A percentile compares a stretch with the other conserved stretches of the same genome.
Conservation (phyloP, 306 rosid genomes). For the Vicia villosa region DNA sequence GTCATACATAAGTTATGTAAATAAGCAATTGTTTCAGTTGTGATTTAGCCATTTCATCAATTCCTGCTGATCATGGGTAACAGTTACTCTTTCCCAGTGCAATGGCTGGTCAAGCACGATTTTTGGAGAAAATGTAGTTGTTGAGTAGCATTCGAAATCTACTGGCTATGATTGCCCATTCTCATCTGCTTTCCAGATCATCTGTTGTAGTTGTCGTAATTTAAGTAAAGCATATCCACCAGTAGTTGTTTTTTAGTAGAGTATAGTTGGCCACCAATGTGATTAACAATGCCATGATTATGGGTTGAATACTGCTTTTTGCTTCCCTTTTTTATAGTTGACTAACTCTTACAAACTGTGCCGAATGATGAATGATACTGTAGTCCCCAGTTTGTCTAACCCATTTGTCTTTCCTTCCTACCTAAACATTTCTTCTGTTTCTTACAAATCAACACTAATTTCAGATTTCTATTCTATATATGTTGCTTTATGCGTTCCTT, state of each 20-base stretch:
- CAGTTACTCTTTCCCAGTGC: slow-evolving; percentile 9
- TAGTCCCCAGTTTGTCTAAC: background rate
- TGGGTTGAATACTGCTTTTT: slow-evolving; percentile 21
- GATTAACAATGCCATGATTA: slow-evolving; percentile 13
- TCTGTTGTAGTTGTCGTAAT: slow-evolving; percentile 31
- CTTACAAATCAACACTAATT: background rate
- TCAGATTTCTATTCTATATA: background rate
- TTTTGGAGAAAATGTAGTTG: slow-evolving; percentile 28
- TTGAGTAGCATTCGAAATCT: slow-evolving; percentile 29
- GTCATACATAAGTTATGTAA: slow-evolving; percentile 36
- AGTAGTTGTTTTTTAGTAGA: slow-evolving; percentile 20
- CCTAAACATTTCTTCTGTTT: background rate
- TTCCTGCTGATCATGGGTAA: slow-evolving; percentile 28
- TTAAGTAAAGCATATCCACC: slow-evolving; percentile 33
- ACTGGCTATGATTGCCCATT: slow-evolving; percentile 15
- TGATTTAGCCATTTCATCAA: slow-evolving; percentile 23
- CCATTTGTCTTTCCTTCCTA: background rate
- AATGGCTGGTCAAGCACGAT: background rate
- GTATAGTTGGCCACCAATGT: slow-evolving; percentile 21
- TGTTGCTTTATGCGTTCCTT: background rate
- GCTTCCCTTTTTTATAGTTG: slow-evolving; percentile 3
- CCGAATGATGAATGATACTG: slow-evolving; percentile 13
- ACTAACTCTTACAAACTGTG: background rate
- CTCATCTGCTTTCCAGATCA: slow-evolving; percentile 12
- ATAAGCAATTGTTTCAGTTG: slow-evolving; percentile 3